Evolutionary conservation across 1,139 yeast genomes (phyloP), one percentile per base, ranked within the genome.

Genomic region (Scheffersomyces quercinus): DNA sequence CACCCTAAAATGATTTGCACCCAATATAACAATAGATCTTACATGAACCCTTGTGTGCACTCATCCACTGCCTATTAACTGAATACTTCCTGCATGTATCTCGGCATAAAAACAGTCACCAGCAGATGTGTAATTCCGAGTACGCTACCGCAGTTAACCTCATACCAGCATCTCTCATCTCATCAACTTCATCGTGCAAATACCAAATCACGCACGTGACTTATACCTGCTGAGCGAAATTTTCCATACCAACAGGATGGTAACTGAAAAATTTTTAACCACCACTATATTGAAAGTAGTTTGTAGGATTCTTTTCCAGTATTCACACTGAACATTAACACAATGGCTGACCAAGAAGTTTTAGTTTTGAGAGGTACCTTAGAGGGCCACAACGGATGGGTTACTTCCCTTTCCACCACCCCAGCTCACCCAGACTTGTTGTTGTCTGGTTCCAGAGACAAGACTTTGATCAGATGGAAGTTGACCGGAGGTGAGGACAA

Each of bases 301-400:
- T 35, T 20, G 36, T 5, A 20, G 11, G 16, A 10, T 14, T 37
- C 14, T 36, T 28, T n/a, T 36, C 28, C 43, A 15, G 12, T 20
- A 36, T 28, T 20, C 24, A 15, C 15, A 31, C 20, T 31, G 35
- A 15, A 28, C 32, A 38, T 14, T 43, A 46, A 37, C 44, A 70
- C 55, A 62, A 82, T 82, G 86, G 77, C 83, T 69, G 75, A 82
- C 70, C 81, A 77, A 77, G 97, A 91, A 88, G 96, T 91, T 85
- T 85, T 93, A 82, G 97, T 91, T 76, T 88, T 93, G 77, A 91
- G 97, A 85, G 98, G 97, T 76, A 88, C 98, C 84, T 88, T 93
- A 75, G 97, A 91, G 82, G 97, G 88, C 54, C 79, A 73, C 78
- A 74, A 74, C 59, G 79, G 79, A 68, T 93, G 98, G 98, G 99